A percentile compares a stretch with the other conserved stretches of the same genome.
These are phyloP conservation scores for Excoecaria agallocha DNA, from an alignment of 345 rosid genomes.

Conservation along the genomic window DNA sequence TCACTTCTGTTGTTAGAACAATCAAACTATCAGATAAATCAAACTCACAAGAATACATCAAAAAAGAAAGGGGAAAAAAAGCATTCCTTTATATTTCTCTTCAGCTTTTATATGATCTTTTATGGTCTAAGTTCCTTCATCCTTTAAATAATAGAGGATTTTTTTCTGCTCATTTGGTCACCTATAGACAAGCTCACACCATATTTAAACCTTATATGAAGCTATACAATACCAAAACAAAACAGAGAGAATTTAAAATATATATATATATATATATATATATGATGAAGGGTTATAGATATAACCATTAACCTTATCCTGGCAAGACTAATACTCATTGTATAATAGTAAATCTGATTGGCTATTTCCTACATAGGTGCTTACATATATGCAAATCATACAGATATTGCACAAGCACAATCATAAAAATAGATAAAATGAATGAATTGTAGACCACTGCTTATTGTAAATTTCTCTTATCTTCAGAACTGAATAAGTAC, in stretches of 20 bases:
- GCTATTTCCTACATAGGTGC: not conserved
- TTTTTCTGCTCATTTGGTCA: not conserved
- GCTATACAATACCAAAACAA: not conserved
- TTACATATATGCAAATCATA: not conserved
- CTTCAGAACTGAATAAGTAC: constrained; percentile 32
- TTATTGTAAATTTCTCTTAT: not conserved
- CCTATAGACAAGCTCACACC: not conserved
- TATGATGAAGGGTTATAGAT: not conserved
- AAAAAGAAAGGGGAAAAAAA: not conserved
- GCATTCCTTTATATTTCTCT: not conserved
- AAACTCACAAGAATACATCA: not conserved
- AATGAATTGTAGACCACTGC: too few relatives aligned
- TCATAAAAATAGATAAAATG: not conserved
- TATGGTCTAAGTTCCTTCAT: not conserved
- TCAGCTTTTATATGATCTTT: not conserved
- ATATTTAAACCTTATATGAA: too few relatives aligned
- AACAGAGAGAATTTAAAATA: not conserved
- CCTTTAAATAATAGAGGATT: not conserved
- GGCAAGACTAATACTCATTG: not conserved
- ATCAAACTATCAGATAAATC: not conserved
- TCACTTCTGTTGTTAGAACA: not conserved
- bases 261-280: too few relatives aligned
- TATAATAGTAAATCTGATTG: not conserved
- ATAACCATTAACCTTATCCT: not conserved
- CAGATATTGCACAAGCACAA: not conserved